Percentiles rank a stretch among this genome's conserved stretches.
Conservation (phyloP, 768 basidiomycete species). For the Phylloporus rhodoxanthus region DNA sequence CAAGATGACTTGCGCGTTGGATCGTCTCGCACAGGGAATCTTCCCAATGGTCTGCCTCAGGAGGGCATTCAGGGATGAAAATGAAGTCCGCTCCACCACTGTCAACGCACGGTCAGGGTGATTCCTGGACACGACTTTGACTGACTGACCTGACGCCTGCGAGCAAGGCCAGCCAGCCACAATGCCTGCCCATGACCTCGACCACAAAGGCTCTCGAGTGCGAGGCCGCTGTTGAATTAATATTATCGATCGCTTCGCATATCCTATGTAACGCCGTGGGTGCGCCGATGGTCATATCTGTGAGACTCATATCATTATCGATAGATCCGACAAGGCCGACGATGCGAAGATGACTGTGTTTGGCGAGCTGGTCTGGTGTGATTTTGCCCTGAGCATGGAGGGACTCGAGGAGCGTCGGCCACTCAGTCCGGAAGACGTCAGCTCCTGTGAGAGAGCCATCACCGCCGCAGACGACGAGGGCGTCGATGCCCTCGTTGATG, state of each 20-base stretch:
- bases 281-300: constrained; percentile 95
- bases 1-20: constrained; percentile 61
- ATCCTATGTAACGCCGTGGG: constrained; percentile 94
- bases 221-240: constrained; percentile 92
- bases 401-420: constrained; percentile 77
- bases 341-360: constrained; percentile 82
- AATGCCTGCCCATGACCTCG: constrained; percentile 99
- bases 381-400: constrained; percentile 72
- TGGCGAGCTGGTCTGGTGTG: constrained; percentile 60
- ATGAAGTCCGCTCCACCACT: constrained; percentile 94
- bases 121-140: not conserved
- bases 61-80: constrained; percentile 94
- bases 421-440: constrained; percentile 88
- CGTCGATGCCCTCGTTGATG: constrained; percentile 95
- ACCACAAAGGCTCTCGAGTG: constrained; percentile 97
- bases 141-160: constrained; percentile 77
- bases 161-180: constrained; percentile 95
- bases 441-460: constrained; percentile 97
- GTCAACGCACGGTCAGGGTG: constrained; percentile 9
- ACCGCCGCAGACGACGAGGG: constrained; percentile 94
- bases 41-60: constrained; percentile 76
- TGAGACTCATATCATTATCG: constrained; percentile 99
- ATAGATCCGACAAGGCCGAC: constrained; percentile 99
- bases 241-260: constrained; percentile 96
- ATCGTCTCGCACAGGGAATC: constrained; percentile 86